Conservation (phyloP, 441 rosid genomes). For the Biscutella laevigata region DNA sequence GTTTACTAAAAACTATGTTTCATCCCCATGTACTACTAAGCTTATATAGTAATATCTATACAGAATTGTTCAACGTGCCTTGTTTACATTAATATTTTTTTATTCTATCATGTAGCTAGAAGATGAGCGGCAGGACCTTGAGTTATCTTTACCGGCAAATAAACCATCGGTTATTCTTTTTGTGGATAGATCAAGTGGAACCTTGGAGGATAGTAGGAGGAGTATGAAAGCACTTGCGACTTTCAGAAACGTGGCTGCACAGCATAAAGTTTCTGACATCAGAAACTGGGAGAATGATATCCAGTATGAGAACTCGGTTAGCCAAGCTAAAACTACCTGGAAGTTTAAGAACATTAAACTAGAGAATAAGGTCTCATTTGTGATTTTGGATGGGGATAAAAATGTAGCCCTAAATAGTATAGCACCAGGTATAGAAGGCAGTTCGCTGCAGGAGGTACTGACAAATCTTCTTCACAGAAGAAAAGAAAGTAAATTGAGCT, state of each 20-base stretch:
- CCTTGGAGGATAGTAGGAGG: slow-evolving; percentile 43
- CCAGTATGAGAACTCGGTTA: slow-evolving; percentile 29
- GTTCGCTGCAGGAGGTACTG: slow-evolving; percentile 69
- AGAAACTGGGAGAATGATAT: slow-evolving; percentile 24
- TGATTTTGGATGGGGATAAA: slow-evolving; percentile 63
- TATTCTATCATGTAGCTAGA: slow-evolving; percentile 47
- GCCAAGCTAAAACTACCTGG: slow-evolving; percentile 32
- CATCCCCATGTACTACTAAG: not conserved
- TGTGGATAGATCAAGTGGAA: slow-evolving; percentile 70
- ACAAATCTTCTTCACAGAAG: slow-evolving; percentile 52
- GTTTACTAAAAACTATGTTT: not conserved
- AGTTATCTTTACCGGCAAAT: slow-evolving; percentile 51
- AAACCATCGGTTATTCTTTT: slow-evolving; percentile 72
- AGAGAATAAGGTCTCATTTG: slow-evolving; percentile 62
- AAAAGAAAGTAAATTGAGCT: slow-evolving; percentile 55
- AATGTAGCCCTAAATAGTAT: slow-evolving; percentile 41
- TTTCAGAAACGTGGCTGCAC: slow-evolving; percentile 57
- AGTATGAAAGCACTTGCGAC: slow-evolving; percentile 58
- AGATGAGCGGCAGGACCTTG: slow-evolving; percentile 39
- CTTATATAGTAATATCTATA: not conserved
- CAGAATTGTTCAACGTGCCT: not conserved
- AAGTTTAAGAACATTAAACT: slow-evolving; percentile 38
- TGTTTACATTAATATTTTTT: not conserved
- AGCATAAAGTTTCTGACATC: slow-evolving; percentile 31
- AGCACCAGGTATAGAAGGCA: slow-evolving; percentile 50